Evolutionary conservation across 257 asterid genomes (phyloP).

Genomic region (Perilla frutescens): DNA sequence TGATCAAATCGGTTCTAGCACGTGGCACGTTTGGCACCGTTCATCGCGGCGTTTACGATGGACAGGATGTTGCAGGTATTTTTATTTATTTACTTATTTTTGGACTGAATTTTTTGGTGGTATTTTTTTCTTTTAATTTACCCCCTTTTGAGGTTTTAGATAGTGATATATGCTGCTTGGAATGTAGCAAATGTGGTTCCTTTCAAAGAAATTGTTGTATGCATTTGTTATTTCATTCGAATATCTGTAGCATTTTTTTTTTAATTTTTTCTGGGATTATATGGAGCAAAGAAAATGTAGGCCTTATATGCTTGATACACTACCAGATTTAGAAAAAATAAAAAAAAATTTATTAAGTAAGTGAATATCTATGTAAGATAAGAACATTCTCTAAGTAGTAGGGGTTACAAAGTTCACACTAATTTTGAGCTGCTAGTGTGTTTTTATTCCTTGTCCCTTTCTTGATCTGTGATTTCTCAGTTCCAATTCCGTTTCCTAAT

Average conservation of each 20-base stretch:
- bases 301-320: neutral
- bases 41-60: conserved; percentile 81
- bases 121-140: neutral
- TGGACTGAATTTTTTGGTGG: neutral
- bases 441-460: neutral
- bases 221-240: conserved; percentile 13
- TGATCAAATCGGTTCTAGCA: conserved; percentile 67
- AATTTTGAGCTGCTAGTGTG: neutral
- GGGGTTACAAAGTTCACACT: neutral
- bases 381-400: neutral
- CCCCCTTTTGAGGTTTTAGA: neutral
- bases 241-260: neutral
- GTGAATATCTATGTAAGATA: neutral
- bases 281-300: neutral
- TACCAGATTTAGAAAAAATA: neutral
- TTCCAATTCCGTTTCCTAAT: neutral
- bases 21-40: conserved; percentile 87
- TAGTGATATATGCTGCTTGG: conserved; percentile 17
- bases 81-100: neutral
- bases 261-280: neutral
- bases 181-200: neutral
- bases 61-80: conserved; percentile 79
- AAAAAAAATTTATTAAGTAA: neutral
- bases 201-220: neutral
- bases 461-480: neutral